Conservation (phyloP, 2,329 filamentous ascomycete species). For the Neonectria faginata region DNA sequence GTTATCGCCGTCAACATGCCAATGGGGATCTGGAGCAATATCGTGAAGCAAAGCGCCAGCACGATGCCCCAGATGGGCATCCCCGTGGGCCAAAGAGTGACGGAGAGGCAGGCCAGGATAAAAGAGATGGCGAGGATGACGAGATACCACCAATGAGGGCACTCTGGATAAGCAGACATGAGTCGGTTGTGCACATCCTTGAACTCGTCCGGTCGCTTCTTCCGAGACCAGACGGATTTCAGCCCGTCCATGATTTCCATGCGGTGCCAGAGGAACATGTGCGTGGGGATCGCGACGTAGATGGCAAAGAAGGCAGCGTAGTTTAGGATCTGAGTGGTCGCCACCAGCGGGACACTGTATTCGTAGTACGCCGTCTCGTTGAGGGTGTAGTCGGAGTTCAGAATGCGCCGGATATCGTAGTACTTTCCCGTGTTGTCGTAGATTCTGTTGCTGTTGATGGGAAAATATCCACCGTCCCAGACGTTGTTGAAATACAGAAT, state of each 20-base stretch:
- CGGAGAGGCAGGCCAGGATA: conserved; percentile 50
- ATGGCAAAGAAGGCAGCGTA: conserved; percentile 48
- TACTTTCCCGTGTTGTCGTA: conserved; percentile 67
- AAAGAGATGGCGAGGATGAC: conserved; percentile 61
- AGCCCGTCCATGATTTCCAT: conserved; percentile 46
- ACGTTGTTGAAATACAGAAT: conserved; percentile 59
- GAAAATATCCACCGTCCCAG: conserved; percentile 64
- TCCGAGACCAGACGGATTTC: conserved; percentile 42
- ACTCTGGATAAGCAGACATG: conserved; percentile 53
- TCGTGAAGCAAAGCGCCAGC: conserved; percentile 62
- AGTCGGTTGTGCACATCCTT: conserved; percentile 50
- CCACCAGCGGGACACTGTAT: conserved; percentile 67
- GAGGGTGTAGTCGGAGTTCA: conserved; percentile 61
- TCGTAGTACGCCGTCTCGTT: conserved; percentile 62
- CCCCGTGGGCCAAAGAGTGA: conserved; percentile 61
- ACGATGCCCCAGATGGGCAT: conserved; percentile 64
- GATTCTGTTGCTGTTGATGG: conserved; percentile 64
- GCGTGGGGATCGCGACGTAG: conserved; percentile 46
- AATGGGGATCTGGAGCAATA: conserved; percentile 65
- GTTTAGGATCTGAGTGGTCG: conserved; percentile 52
- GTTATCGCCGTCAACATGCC: conserved; percentile 68
- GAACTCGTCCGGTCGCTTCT: conserved; percentile 52
- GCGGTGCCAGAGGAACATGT: conserved; percentile 49
- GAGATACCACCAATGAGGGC: conserved; percentile 66
- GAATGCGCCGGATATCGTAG: conserved; percentile 65